Evolutionary conservation across 139 green algal genomes (phyloP).

Genomic region (Pseudopediastrum boryanum): DNA sequence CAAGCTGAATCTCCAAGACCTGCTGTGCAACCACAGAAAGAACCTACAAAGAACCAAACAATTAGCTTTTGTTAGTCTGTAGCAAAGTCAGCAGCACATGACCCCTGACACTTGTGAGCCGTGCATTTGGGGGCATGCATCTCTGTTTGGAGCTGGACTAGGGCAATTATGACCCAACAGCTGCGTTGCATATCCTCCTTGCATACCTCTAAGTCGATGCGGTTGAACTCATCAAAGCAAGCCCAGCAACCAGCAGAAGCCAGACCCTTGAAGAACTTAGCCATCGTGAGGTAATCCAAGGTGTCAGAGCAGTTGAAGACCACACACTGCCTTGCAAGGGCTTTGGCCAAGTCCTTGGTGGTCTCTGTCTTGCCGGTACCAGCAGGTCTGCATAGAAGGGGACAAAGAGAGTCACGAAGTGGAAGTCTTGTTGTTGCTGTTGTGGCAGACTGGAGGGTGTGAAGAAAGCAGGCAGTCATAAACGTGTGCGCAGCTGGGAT

Average conservation of each 20-base stretch:
- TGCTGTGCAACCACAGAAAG: conserved; percentile 68
- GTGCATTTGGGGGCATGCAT: too few relatives aligned
- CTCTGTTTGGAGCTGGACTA: too few relatives aligned
- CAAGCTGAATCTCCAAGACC: conserved; percentile 81
- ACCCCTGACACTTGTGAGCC: too few relatives aligned
- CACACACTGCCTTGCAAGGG: conserved; percentile 79
- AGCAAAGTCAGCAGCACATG: too few relatives aligned
- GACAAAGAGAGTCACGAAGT: too few relatives aligned
- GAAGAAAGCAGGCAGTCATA: too few relatives aligned
- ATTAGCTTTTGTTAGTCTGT: too few relatives aligned
- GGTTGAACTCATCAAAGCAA: conserved; percentile 90
- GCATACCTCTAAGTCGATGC: conserved; percentile 74
- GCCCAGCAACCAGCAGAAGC: conserved; percentile 73
- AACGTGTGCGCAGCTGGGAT: too few relatives aligned
- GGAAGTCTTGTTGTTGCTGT: too few relatives aligned
- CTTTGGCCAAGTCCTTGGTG: conserved; percentile 85
- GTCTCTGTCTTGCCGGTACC: conserved; percentile 84
- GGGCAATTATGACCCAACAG: too few relatives aligned
- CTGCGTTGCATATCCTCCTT: too few relatives aligned
- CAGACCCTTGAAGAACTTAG: conserved; percentile 89
- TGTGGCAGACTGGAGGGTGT: too few relatives aligned
- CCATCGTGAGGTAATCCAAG: conserved; percentile 70
- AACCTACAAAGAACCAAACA: conserved; percentile 49
- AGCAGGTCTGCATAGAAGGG: conserved; percentile 56
- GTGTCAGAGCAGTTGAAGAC: conserved; percentile 88